Base-by-base conservation (phyloP, 805 yeast genomes). In the Pichia occidentalis region DNA sequence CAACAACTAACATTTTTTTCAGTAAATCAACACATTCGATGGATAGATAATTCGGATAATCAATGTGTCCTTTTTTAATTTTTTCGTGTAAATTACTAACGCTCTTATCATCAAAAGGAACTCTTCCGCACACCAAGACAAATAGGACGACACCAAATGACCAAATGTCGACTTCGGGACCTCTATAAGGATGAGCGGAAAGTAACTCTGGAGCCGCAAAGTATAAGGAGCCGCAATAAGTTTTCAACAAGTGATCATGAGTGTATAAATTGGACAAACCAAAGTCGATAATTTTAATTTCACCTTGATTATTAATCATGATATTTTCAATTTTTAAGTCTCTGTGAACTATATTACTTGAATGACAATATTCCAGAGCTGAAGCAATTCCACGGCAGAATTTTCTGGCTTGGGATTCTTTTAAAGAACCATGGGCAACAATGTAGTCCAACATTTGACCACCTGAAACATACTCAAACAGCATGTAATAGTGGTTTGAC, bases 91-190 rank as follows among this genome's bases (percentile, higher is more conserved):
- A 68, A 2, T 84, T 88, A 32, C 88, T 80, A 46, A 94, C 95
- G 48, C 85, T 79, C 52, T 86, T 94, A 56, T 92, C 97, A 59
- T 92, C 98, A 59, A 92, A 92, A 7, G 99, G 99, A 11, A 92
- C 97, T 58, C 86, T 88, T 39, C 99, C 99, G 59, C 97, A 88
- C 2, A 92, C 96, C 44, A 92, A 68, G 7, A 92, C 99, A 55
- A 86, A 92, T 35, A 92, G 64, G 0, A 92, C 97, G 23, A 92
- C 95, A 47, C 98, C 98, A 67, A 88, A 90, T 2, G 96, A 85
- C 98, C 98, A 92, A 14, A 92, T 80, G 59, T 92, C 98, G 33
- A 92, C 96, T 59, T 92, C 98, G 1, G 98, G 98, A 0, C 98
- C 99, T 25, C 74, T 68, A 53, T 92, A 92, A 1, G 96, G 97